phyloP scores from a whole-genome alignment of 768 basidiomycete genomes.

The Krasilnikovozyma curviuscula region DNA sequence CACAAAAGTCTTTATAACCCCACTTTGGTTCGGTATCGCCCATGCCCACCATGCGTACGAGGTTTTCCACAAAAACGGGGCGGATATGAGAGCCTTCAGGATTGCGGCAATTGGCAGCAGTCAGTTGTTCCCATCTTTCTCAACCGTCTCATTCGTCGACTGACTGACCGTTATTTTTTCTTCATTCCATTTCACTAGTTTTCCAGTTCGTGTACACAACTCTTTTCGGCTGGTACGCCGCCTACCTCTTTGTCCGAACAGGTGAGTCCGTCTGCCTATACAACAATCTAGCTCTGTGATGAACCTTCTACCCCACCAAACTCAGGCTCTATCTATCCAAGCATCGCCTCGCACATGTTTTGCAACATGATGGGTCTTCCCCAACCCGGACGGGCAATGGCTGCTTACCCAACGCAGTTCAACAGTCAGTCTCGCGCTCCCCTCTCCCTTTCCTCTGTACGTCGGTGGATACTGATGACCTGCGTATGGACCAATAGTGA shows the following conservation, averaged over 20 bases:
- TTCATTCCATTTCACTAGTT: constrained; percentile 31
- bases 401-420: constrained; percentile 35
- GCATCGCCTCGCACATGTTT: constrained; percentile 64
- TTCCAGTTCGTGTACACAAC: constrained; percentile 84
- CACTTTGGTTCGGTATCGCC: constrained; percentile 74
- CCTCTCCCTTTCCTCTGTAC: no score
- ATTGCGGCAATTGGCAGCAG: constrained; percentile 40
- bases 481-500: no score
- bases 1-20: constrained; percentile 58
- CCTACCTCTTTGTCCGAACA: constrained; percentile 70
- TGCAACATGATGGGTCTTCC: constrained; percentile 94
- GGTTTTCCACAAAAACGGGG: constrained; percentile 52
- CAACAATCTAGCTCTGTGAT: neutral
- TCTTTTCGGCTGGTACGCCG: constrained; percentile 70
- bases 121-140: constrained; percentile 24
- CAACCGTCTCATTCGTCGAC: constrained; percentile 9
- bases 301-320: neutral
- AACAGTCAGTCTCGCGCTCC: constrained; percentile 37
- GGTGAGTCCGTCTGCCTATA: constrained; percentile 23
- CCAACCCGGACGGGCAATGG: constrained; percentile 39
- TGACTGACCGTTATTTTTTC: neutral
- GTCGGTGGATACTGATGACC: no score
- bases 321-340: constrained; percentile 45
- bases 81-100: constrained; percentile 43
- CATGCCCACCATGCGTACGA: constrained; percentile 89